Evolutionary conservation across 352 stramenopile genomes (phyloP).

Genomic region (Pythium folliculosum): DNA sequence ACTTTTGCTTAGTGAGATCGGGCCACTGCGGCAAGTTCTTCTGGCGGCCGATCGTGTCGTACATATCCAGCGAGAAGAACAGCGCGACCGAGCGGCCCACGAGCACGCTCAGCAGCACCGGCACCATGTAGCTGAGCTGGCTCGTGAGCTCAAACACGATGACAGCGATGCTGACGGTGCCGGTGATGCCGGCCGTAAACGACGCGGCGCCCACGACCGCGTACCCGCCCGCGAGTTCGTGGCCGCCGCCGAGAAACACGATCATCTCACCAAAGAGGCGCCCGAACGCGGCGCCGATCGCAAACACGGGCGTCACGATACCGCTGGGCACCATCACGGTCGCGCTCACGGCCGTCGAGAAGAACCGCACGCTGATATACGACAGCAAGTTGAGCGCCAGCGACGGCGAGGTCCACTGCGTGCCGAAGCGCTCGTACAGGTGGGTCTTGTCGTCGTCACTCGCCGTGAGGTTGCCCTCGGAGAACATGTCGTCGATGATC

Average conservation of each 20-base stretch:
- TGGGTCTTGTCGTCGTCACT: slow-evolving; percentile 21
- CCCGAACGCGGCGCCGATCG: slow-evolving; percentile 85
- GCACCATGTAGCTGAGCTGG: slow-evolving; percentile 90
- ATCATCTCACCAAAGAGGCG: slow-evolving; percentile 89
- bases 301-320: slow-evolving; percentile 92
- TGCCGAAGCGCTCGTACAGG: slow-evolving; percentile 43
- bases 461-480: slow-evolving; percentile 50
- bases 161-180: slow-evolving; percentile 78
- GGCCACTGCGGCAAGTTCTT: slow-evolving; percentile 84
- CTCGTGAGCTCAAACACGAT: slow-evolving; percentile 89
- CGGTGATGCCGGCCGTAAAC: slow-evolving; percentile 80
- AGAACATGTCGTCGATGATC: slow-evolving; percentile 90
- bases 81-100: slow-evolving; percentile 65
- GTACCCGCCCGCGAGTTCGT: slow-evolving; percentile 65
- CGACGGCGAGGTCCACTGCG: slow-evolving; percentile 62
- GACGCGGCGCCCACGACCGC: slow-evolving; percentile 80
- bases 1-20: slow-evolving; percentile 75
- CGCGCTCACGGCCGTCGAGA: slow-evolving; percentile 74
- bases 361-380: slow-evolving; percentile 76
- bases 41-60: slow-evolving; percentile 80
- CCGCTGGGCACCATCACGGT: slow-evolving; percentile 88
- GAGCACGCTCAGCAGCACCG: slow-evolving; percentile 80
- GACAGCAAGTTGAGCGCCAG: slow-evolving; percentile 65
- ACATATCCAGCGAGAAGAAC: slow-evolving; percentile 81
- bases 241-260: slow-evolving; percentile 49